These are phyloP conservation scores for Metroxylon sagu DNA, from an alignment of 176 grass and related monocot genomes.

Conservation along the genomic window DNA sequence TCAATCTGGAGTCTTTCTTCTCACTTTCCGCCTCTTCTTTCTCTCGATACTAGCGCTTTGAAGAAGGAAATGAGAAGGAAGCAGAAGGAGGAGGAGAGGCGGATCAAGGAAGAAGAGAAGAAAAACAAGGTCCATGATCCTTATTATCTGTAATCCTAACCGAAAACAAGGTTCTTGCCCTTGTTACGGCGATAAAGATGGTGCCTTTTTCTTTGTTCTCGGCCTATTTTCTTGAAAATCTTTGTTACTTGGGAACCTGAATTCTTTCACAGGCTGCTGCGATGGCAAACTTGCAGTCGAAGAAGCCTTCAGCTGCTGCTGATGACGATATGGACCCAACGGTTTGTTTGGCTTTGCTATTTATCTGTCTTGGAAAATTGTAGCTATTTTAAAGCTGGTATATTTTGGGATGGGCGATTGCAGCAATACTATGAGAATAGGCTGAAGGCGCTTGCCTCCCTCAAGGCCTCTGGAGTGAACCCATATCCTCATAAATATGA, in stretches of 20 bases:
- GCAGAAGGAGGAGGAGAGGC: conserved; percentile 84
- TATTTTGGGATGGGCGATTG: neutral
- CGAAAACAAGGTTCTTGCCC: too few relatives aligned
- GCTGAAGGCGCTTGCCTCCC: conserved; percentile 40
- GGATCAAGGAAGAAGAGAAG: conserved; percentile 82
- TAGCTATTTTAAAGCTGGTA: too few relatives aligned
- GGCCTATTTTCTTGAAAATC: too few relatives aligned
- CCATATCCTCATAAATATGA: conserved; percentile 80
- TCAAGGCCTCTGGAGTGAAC: conserved; percentile 41
- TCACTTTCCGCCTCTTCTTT: neutral
- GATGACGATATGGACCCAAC: conserved; percentile 96
- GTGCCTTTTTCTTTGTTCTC: too few relatives aligned
- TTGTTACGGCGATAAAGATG: too few relatives aligned
- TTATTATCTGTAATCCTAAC: too few relatives aligned
- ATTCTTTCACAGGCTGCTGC: neutral
- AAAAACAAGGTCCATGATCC: conserved; percentile 30
- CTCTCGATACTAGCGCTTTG: conserved; percentile 24
- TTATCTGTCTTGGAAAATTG: neutral
- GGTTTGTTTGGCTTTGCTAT: conserved; percentile 26
- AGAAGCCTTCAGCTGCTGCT: conserved; percentile 32
- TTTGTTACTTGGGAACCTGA: too few relatives aligned
- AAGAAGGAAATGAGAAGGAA: conserved; percentile 81
- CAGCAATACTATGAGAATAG: conserved; percentile 93
- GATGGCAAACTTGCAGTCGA: conserved; percentile 13
- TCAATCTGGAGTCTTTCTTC: too few relatives aligned